These are phyloP conservation scores for Pythium volutum DNA, from an alignment of 352 stramenopile genomes.

Conservation along the genomic window DNA sequence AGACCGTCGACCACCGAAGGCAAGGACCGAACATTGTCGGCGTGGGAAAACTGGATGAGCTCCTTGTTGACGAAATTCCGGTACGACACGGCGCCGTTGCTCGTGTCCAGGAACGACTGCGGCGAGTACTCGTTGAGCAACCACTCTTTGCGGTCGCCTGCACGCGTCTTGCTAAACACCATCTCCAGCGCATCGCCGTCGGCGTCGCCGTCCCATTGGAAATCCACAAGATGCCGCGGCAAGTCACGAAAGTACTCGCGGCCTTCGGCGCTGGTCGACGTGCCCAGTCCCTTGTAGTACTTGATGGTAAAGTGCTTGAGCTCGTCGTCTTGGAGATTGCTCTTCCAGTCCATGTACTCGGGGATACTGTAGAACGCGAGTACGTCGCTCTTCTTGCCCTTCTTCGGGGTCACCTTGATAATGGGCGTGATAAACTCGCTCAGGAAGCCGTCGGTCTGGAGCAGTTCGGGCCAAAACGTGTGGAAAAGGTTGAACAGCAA, in stretches of 20 bases:
- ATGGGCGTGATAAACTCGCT: constrained; percentile 99
- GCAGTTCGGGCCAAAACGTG: constrained; percentile 96
- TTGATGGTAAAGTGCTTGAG: constrained; percentile 96
- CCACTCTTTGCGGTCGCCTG: constrained; percentile 96
- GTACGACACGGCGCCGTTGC: constrained; percentile 87
- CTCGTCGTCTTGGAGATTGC: constrained; percentile 35
- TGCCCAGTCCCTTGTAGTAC: constrained; percentile 99
- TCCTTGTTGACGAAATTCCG: constrained; percentile 98
- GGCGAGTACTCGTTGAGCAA: constrained; percentile 86
- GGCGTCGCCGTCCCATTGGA: constrained; percentile 57
- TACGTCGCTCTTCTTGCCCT: constrained; percentile 63
- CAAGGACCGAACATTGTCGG: constrained; percentile 96
- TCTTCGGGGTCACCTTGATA: constrained; percentile 93
- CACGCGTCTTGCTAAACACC: constrained; percentile 97
- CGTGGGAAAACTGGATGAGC: constrained; percentile 97
- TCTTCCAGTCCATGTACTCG: constrained; percentile 96
- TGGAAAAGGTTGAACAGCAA: constrained; percentile 99
- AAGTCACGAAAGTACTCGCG: constrained; percentile 99
- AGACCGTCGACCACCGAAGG: constrained; percentile 96
- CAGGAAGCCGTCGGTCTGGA: constrained; percentile 94
- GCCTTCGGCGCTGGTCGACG: constrained; percentile 95
- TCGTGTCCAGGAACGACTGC: constrained; percentile 94
- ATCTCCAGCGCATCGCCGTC: constrained; percentile 97
- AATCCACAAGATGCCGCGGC: constrained; percentile 92
- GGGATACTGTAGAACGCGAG: constrained; percentile 97